Conservation (phyloP, 306 rosid species). For the Phaseolus lunatus region DNA sequence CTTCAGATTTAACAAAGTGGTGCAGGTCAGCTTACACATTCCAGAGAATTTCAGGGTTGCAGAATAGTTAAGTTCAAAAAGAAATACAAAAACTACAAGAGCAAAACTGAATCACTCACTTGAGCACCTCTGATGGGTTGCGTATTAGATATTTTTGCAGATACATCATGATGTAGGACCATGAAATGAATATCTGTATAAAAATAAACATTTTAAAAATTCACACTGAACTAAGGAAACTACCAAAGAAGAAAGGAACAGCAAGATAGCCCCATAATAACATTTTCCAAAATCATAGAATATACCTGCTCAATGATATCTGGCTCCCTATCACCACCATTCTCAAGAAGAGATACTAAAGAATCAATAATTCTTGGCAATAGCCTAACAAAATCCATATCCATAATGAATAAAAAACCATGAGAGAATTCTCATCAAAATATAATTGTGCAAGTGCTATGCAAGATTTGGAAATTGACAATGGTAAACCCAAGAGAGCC, state of each 20-base stretch:
- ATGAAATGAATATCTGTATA: slow-evolving; percentile 81
- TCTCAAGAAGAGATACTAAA: slow-evolving; percentile 71
- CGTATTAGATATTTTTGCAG: slow-evolving; percentile 77
- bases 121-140: slow-evolving; percentile 63
- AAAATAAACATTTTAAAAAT: slow-evolving; percentile 16
- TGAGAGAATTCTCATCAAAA: slow-evolving; percentile 12
- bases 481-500: not conserved
- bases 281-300: slow-evolving; percentile 26
- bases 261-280: slow-evolving; percentile 21
- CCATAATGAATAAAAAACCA: slow-evolving; percentile 40
- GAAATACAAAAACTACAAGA: slow-evolving; percentile 15
- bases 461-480: slow-evolving; percentile 34
- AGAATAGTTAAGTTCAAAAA: slow-evolving; percentile 33
- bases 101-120: slow-evolving; percentile 63
- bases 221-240: slow-evolving; percentile 26
- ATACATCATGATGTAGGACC: slow-evolving; percentile 85
- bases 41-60: slow-evolving; percentile 7
- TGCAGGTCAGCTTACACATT: slow-evolving; percentile 21
- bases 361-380: slow-evolving; percentile 72
- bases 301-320: slow-evolving; percentile 88
- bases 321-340: slow-evolving; percentile 90
- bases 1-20: slow-evolving; percentile 36
- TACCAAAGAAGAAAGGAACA: slow-evolving; percentile 7
- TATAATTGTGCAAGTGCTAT: slow-evolving; percentile 7
- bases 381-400: slow-evolving; percentile 57